Percentiles rank a stretch among this genome's conserved stretches.
phyloP scores from a whole-genome alignment of 2,329 filamentous ascomycete species.

The Capronia epimyces region DNA sequence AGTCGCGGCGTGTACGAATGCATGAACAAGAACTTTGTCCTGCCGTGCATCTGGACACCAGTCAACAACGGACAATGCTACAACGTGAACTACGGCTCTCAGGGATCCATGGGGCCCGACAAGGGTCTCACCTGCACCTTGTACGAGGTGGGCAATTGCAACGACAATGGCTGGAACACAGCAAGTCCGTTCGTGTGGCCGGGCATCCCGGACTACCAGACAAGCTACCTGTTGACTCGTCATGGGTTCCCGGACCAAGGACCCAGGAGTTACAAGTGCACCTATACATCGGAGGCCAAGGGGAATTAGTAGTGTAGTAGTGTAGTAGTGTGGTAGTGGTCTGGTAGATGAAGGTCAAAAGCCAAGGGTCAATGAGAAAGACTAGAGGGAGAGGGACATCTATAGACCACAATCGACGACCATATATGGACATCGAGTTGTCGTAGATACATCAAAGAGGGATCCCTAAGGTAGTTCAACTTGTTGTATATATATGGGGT shows the following conservation, averaged over 20 bases:
- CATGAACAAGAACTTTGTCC: slow-evolving; percentile 5
- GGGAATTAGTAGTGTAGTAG: too few relatives aligned
- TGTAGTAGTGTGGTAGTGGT: too few relatives aligned
- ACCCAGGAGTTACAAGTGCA: slow-evolving; percentile 13
- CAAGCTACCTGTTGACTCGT: slow-evolving; percentile 2
- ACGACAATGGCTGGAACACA: slow-evolving; percentile 9
- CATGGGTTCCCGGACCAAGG: slow-evolving; percentile 4
- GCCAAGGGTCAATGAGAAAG: too few relatives aligned
- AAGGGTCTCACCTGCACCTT: slow-evolving; percentile 16
- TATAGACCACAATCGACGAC: too few relatives aligned
- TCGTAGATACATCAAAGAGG: slow-evolving; percentile 13
- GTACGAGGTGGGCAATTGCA: slow-evolving; percentile 15
- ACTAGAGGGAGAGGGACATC: too few relatives aligned
- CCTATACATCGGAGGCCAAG: neutral
- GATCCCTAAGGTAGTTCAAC: too few relatives aligned
- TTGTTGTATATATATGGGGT: neutral
- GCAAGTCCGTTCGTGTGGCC: slow-evolving; percentile 8
- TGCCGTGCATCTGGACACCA: slow-evolving; percentile 16
- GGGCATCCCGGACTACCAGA: slow-evolving; percentile 12
- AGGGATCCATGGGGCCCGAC: slow-evolving; percentile 21
- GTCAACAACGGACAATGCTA: slow-evolving; percentile 13
- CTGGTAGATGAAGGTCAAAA: neutral
- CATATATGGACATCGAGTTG: neutral
- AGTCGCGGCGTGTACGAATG: slow-evolving; percentile 16
- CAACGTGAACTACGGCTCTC: slow-evolving; percentile 9